Evolutionary conservation across 108 stramenopile species (phyloP).

Genomic region (Nitzschia putrida): DNA sequence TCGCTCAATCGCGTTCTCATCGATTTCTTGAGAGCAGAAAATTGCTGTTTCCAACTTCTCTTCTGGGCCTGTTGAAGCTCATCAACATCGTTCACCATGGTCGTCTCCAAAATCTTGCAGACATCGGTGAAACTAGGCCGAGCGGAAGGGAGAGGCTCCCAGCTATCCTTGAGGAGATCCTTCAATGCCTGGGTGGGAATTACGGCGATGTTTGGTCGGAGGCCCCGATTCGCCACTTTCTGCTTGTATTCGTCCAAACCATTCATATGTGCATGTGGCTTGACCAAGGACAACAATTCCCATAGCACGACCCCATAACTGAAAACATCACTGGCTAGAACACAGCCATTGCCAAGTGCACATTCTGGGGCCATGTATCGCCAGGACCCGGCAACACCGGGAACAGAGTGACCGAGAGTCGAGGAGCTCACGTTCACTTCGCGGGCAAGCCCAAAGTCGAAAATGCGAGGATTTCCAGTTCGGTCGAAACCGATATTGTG

Average conservation of each 20-base stretch:
- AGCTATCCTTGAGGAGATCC: slow-evolving; percentile 44
- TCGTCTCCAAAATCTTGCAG: slow-evolving; percentile 20
- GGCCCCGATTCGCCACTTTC: slow-evolving; percentile 38
- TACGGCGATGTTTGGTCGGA: slow-evolving; percentile 29
- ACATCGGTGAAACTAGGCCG: slow-evolving; percentile 43
- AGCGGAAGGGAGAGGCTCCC: slow-evolving; percentile 31
- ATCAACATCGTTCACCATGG: background rate
- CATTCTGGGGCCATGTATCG: slow-evolving; percentile 67
- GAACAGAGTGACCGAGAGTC: background rate
- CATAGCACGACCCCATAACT: slow-evolving; percentile 52
- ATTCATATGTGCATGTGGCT: slow-evolving; percentile 62
- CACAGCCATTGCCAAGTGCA: slow-evolving; percentile 33
- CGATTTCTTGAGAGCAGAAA: slow-evolving; percentile 14
- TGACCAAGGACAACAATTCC: slow-evolving; percentile 57
- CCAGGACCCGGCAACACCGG: slow-evolving; percentile 29
- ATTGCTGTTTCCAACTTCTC: slow-evolving; percentile 9
- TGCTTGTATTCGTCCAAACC: slow-evolving; percentile 31
- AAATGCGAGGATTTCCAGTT: slow-evolving; percentile 44
- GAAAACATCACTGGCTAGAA: slow-evolving; percentile 51
- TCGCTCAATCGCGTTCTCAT: slow-evolving; percentile 7
- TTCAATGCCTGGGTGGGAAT: slow-evolving; percentile 36
- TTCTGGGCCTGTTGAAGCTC: slow-evolving; percentile 5
- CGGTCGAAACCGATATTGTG: slow-evolving; percentile 66
- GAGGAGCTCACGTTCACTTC: slow-evolving; percentile 5
- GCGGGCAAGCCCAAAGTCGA: slow-evolving; percentile 67